Conservation (phyloP, 495 filamentous ascomycete species). For the Xylaria castorea region DNA sequence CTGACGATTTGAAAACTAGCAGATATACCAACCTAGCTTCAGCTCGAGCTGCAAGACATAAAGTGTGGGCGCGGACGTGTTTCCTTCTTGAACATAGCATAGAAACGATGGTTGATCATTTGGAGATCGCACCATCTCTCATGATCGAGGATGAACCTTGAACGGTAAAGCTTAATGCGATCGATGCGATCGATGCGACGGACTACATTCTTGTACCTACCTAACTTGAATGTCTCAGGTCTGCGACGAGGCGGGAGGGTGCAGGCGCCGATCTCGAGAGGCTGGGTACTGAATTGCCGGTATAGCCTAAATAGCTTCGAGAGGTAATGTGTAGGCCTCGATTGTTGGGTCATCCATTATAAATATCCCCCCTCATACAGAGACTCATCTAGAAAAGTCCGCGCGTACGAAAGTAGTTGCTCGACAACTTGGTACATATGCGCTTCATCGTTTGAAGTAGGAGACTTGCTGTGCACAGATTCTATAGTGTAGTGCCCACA, state of each 20-base stretch:
- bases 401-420: not conserved
- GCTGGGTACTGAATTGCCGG: not conserved
- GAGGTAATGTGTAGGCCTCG: not conserved
- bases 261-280: not conserved
- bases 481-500: not conserved
- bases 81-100: slow-evolving; percentile 3
- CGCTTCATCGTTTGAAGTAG: not conserved
- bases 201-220: not conserved
- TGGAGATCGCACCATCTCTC: not conserved
- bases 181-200: not conserved
- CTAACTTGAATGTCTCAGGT: not conserved
- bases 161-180: not conserved
- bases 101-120: slow-evolving; percentile 1
- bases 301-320: not conserved
- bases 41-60: not conserved
- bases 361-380: not conserved
- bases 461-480: not conserved
- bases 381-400: not conserved
- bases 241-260: not conserved
- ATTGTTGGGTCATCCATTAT: not conserved
- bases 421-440: not conserved
- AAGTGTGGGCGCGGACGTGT: not conserved
- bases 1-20: not conserved
- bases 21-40: not conserved
- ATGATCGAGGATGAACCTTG: slow-evolving; percentile 8